Evolutionary conservation across 306 rosid species (phyloP).

Genomic region (Echinosophora koreensis): DNA sequence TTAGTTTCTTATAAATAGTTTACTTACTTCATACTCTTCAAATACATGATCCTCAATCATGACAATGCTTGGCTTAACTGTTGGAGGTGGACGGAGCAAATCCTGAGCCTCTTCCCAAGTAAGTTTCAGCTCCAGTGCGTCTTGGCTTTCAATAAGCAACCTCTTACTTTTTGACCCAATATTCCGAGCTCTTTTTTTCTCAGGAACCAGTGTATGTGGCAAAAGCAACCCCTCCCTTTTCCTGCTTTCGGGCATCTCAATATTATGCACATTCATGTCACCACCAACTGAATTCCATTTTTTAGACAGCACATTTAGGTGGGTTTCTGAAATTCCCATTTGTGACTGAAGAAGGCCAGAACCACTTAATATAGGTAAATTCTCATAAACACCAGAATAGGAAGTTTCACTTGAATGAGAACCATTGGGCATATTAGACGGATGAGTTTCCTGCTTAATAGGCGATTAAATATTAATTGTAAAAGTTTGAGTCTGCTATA

Average conservation of each 20-base stretch:
- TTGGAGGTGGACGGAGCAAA: conserved; percentile 92
- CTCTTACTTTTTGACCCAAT: conserved; percentile 97
- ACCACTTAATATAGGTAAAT: conserved; percentile 92
- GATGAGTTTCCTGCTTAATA: conserved; percentile 84
- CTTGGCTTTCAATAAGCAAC: conserved; percentile 93
- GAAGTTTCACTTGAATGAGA: conserved; percentile 88
- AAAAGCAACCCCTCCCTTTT: conserved; percentile 73
- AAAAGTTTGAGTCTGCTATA: conserved; percentile 48
- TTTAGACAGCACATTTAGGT: conserved; percentile 71
- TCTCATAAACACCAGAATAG: conserved; percentile 89
- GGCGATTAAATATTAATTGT: conserved; percentile 57
- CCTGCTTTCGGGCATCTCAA: conserved; percentile 75
- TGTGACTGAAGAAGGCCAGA: conserved; percentile 95
- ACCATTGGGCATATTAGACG: conserved; percentile 77
- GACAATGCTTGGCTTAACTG: conserved; percentile 86
- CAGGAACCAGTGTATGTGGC: conserved; percentile 73
- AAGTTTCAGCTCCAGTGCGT: conserved; percentile 89
- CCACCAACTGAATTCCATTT: conserved; percentile 74
- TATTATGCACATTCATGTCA: conserved; percentile 78
- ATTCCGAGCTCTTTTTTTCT: conserved; percentile 87
- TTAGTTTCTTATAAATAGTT: conserved; percentile 26
- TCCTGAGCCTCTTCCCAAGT: conserved; percentile 99
- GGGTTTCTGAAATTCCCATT: conserved; percentile 83
- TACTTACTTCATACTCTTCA: conserved; percentile 95
- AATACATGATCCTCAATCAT: conserved; percentile 88